Percentiles rank a stretch among this genome's conserved stretches.
phyloP scores from a whole-genome alignment of 495 filamentous ascomycete genomes.

The Penicillium macrosclerotiorum region DNA sequence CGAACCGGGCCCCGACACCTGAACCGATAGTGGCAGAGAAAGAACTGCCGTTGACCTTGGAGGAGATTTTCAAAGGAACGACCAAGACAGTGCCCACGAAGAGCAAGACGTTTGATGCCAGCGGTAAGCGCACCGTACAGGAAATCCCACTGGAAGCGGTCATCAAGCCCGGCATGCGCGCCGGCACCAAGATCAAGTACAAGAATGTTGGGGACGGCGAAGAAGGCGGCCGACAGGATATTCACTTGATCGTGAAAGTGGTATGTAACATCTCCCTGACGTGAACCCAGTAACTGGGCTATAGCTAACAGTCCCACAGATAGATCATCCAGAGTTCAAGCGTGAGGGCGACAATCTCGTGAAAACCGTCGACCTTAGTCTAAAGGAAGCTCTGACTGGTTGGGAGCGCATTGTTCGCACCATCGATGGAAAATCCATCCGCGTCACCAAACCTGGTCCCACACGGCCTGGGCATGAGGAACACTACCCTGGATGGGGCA shows the following conservation, averaged over 20 bases:
- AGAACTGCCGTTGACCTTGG: slow-evolving; percentile 74
- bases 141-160: slow-evolving; percentile 90
- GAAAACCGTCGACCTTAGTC: slow-evolving; percentile 69
- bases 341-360: slow-evolving; percentile 85
- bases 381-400: slow-evolving; percentile 97
- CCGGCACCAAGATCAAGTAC: slow-evolving; percentile 97
- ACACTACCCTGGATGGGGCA: slow-evolving; percentile 78
- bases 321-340: slow-evolving; percentile 76
- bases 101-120: slow-evolving; percentile 85
- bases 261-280: slow-evolving; percentile 49
- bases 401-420: slow-evolving; percentile 90
- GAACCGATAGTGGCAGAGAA: slow-evolving; percentile 90
- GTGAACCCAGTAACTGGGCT: not conserved
- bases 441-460: slow-evolving; percentile 72
- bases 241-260: slow-evolving; percentile 93
- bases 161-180: slow-evolving; percentile 92
- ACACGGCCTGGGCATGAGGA: slow-evolving; percentile 80
- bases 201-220: slow-evolving; percentile 94
- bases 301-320: slow-evolving; percentile 52
- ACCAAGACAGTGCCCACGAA: slow-evolving; percentile 98
- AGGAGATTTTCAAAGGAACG: slow-evolving; percentile 80
- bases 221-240: slow-evolving; percentile 93
- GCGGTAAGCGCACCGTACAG: slow-evolving; percentile 76
- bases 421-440: slow-evolving; percentile 84
- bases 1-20: slow-evolving; percentile 57